Evolutionary conservation across 2,329 filamentous ascomycete species (phyloP), one percentile per base, ranked within the genome.

Genomic region (Cladophialophora bantiana): DNA sequence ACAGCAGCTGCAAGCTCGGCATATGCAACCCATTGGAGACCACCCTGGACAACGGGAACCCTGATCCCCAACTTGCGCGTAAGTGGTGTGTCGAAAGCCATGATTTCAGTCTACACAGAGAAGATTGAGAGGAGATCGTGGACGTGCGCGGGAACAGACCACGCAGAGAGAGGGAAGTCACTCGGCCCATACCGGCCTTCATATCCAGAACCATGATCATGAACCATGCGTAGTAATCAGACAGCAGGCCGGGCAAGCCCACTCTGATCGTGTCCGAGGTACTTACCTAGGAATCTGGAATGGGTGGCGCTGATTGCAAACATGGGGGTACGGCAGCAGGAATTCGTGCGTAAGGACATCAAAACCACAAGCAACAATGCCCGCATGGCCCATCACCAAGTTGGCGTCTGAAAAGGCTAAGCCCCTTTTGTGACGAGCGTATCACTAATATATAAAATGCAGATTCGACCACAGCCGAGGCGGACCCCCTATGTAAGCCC

Each of bases 1-100:
- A 68, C 83, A n/a, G 83, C 83, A 40, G 80, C 77, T 57, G 83
- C 83, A 66, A 85, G 79, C 71, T 84, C 83, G 45, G 83, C 83
- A 62, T 82, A 83, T 71, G 83, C 83, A 61, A 85, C 83, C 83
- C 83, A 85, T 82, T 85, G 83, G 82, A 85, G 85, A 53, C 82
- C 82, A 73, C 82, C 82, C 74, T 83, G 82, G 40, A 83, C 80
- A 18, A 62, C 59, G 26, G 59, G 59, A 13, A 62, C 53, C 38
- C 59, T 62, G 50, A 62, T 62, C 7, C 59, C 59, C 59, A 62
- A 42, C 38, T 34, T 62, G 13, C 59, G 59, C n/a, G 59, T 62
- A 10, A 62, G 50, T 32, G 59, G 18, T 18, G 59, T 62, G 36
- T 62, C 50, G 59, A 62, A 62, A 32, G 50, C 18, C 59, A 62